phyloP scores from a whole-genome alignment of 2,329 filamentous ascomycete species.

The Venturia carpophila region DNA sequence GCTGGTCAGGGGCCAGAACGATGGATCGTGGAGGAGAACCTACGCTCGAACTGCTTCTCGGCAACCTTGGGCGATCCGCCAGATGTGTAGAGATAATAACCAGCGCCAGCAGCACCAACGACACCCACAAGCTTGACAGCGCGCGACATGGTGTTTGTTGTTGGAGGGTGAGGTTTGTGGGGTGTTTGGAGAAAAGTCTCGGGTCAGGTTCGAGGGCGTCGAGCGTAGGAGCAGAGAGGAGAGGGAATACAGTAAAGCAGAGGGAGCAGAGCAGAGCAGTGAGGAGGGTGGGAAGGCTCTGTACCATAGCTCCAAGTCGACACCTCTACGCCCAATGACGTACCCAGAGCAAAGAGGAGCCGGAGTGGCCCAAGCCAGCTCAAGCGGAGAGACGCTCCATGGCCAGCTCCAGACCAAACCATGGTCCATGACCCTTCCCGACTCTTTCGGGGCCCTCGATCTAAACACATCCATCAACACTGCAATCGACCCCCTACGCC shows the following conservation, averaged over 20 bases:
- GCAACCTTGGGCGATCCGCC: constrained; percentile 75
- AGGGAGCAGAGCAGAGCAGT: no score
- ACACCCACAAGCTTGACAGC: constrained; percentile 47
- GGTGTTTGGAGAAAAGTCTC: background rate
- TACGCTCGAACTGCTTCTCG: constrained; percentile 82
- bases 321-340: background rate
- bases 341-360: background rate
- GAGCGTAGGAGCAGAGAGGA: no score
- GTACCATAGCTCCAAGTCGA: no score
- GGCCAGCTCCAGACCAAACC: background rate
- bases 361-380: no score
- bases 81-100: constrained; percentile 86
- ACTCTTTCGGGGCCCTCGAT: background rate
- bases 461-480: background rate
- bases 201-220: no score
- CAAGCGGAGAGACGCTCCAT: background rate
- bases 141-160: constrained; percentile 24
- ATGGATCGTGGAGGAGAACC: constrained; percentile 24
- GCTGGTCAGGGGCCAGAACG: no score
- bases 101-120: constrained; percentile 58
- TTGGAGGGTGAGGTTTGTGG: background rate
- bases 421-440: no score
- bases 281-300: no score
- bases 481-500: no score
- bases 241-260: no score